Percentiles rank a stretch among this genome's conserved stretches.
Evolutionary conservation across 345 rosid genomes (phyloP).

Genomic region (Murraya koenigii): DNA sequence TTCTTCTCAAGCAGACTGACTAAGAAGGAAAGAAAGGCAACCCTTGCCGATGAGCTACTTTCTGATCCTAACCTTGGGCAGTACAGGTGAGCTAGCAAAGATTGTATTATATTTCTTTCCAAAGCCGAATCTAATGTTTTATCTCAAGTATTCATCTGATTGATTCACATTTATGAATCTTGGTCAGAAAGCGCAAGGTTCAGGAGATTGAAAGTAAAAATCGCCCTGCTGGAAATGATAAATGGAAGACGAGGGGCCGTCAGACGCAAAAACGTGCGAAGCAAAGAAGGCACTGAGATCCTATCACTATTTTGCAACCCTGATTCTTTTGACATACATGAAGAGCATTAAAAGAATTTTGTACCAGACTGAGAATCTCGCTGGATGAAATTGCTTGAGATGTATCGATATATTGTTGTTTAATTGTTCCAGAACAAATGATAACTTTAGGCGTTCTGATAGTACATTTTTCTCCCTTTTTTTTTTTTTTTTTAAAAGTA

Average conservation of each 20-base stretch:
- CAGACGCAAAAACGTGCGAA: slow-evolving; percentile 51
- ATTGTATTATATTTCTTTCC: neutral
- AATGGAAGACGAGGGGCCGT: slow-evolving; percentile 72
- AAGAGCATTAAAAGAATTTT: neutral
- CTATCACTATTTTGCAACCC: neutral
- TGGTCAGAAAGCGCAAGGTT: slow-evolving; percentile 77
- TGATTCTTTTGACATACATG: neutral
- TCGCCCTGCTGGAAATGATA: slow-evolving; percentile 60
- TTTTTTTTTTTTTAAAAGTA: no score
- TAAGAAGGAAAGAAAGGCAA: slow-evolving; percentile 81
- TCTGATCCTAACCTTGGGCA: slow-evolving; percentile 45
- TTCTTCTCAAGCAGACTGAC: slow-evolving; percentile 61
- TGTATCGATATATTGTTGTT: neutral
- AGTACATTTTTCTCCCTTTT: no score
- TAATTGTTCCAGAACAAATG: neutral
- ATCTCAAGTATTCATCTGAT: neutral
- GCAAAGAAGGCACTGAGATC: slow-evolving; percentile 55
- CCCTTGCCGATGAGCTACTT: slow-evolving; percentile 82
- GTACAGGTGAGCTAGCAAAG: slow-evolving; percentile 52
- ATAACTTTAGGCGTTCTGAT: no score
- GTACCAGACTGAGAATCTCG: neutral
- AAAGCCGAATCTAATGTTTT: neutral
- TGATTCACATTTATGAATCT: neutral
- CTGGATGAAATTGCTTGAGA: neutral
- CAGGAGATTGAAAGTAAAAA: slow-evolving; percentile 72